Conservation (phyloP, 2,329 filamentous ascomycete species). For the Calonectria montana region DNA sequence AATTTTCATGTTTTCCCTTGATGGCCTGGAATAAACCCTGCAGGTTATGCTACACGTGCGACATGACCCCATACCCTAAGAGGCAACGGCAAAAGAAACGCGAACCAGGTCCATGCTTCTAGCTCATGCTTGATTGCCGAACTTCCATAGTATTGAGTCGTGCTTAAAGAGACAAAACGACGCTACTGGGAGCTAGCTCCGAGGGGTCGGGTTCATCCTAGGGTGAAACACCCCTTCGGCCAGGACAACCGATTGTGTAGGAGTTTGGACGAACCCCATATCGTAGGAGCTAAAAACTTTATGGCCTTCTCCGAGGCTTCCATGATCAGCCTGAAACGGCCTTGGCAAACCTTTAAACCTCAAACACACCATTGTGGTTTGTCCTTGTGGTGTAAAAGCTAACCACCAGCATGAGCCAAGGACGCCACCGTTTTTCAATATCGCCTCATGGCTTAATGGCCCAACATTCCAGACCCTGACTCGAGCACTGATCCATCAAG, state of each 20-base stretch:
- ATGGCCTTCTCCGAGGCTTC: not conserved
- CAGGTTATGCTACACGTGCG: not conserved
- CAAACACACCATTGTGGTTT: not conserved
- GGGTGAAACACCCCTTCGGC: not conserved
- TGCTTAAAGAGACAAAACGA: not conserved
- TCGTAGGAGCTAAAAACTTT: not conserved
- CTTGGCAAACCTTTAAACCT: not conserved
- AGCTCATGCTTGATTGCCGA: not conserved
- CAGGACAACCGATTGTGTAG: not conserved
- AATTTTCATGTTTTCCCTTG: not conserved
- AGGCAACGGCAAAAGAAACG: not conserved
- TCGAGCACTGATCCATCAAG: too few species aligned
- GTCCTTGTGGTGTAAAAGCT: not conserved
- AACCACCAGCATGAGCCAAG: not conserved
- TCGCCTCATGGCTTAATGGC: not conserved
- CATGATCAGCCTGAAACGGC: not conserved
- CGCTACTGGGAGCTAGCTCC: not conserved
- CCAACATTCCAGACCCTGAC: too few species aligned
- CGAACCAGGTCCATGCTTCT: not conserved
- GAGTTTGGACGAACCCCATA: not conserved
- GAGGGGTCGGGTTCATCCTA: not conserved
- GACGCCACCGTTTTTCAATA: not conserved
- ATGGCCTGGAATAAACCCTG: not conserved
- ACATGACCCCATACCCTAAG: not conserved
- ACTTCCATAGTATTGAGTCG: not conserved